Evolutionary conservation across 1,284 basidiomycete genomes (phyloP), one percentile per base, ranked within the genome.

Genomic region (Boletus mariae): DNA sequence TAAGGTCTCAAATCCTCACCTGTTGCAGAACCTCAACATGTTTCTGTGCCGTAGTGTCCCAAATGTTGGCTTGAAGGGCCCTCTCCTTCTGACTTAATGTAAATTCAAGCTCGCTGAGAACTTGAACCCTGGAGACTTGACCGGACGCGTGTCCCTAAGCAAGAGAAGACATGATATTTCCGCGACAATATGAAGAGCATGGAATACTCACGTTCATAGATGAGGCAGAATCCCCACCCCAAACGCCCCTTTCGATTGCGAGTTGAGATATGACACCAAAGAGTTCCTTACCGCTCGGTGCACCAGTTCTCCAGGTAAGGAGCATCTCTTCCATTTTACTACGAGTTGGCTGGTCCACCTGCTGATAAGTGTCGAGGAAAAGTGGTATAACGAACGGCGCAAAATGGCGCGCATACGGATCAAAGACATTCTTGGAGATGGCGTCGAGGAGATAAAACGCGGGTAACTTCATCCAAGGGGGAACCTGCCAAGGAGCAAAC

Each of bases 321-420:
- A 97, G 80, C 85, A 98, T 92, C 71, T 98, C 94, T 66, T 95
- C 92, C 90, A 98, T 94, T 72, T 96, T 97, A 68, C 84, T 82
- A 57, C 89, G 86, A 7, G 91, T 96, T 35, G 75, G 73, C 38
- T 84, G 84, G 67, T 96, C 93, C 57, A 95, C 92, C 61, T 84
- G 80, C 51, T 80, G 79, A 71, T 97, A 96, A 29, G 93, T 86
- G 58, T 90, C 84, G 60, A 94, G 75, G 73, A 94, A 97, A 7
- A 94, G 74, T 23, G 82, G 79, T 49, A 86, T 84, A 54, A 93
- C 85, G 64, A 92, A 80, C 5, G 83, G 79, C 20, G 90, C 77
- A 61, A 95, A 92, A 56, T 84, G 80, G 55, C 84, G 83, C 26
- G 91, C 90, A 72, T 96, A 98, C 12, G 94, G 93, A 43, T 90